Evolutionary conservation across 139 green algal genomes (phyloP).

Genomic region (Pleodorina starrii): DNA sequence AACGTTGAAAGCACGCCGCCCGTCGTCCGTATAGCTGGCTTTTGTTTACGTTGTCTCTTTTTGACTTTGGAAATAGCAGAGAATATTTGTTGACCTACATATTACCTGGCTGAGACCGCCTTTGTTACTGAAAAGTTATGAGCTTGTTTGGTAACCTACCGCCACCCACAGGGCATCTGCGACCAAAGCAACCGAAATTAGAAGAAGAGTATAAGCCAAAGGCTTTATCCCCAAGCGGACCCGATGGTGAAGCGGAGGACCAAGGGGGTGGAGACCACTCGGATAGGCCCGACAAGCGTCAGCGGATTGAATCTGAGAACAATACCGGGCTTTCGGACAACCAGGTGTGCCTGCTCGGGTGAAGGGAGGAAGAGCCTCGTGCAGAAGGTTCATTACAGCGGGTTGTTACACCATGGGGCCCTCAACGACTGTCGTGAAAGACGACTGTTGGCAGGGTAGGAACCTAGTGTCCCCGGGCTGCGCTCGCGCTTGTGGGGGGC

Average conservation of each 20-base stretch:
- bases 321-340: background rate
- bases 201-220: conserved; percentile 35
- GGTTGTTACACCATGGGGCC: background rate
- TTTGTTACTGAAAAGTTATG: conserved; percentile 4
- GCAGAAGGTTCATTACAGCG: too few species aligned
- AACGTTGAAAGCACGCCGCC: background rate
- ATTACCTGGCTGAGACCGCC: background rate
- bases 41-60: too few species aligned
- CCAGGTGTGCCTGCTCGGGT: background rate
- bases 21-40: background rate
- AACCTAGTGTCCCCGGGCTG: background rate
- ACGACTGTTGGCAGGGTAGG: background rate
- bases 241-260: background rate
- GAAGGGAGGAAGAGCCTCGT: too few species aligned
- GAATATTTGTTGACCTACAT: background rate
- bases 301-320: background rate
- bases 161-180: background rate
- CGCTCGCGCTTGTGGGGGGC: background rate
- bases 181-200: background rate
- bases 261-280: background rate
- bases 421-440: background rate
- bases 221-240: background rate
- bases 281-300: background rate
- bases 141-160: conserved; percentile 24
- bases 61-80: too few species aligned